Evolutionary conservation across 1,139 yeast genomes (phyloP), one percentile per base, ranked within the genome.

Genomic region (Candida sanyaensis): DNA sequence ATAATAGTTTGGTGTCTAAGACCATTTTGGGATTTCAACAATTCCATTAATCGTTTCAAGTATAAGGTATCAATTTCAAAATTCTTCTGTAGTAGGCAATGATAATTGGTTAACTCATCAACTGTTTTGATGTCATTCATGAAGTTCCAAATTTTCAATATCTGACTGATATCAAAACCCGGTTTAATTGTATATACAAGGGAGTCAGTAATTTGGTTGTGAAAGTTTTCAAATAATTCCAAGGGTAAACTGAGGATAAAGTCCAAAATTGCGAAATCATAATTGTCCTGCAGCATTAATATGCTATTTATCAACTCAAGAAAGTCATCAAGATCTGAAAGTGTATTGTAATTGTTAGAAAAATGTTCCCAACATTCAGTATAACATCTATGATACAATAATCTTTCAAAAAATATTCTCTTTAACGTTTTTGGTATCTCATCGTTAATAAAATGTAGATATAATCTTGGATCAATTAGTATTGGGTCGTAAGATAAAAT

Each of bases 251-350:
- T 32, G 10, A 47, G 17, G n/a, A 52, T 34, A 10, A 53, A 50
- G 12, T 52, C 54, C 13, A 50, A 44, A 9, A 47, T 29, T 30
- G 49, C 41, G 43, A 53, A 50, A 17, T 28, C 40, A 27, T 41
- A 41, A 29, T 41, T 44, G n/a, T 31, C 39, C 7, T 42, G 47
- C 11, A 33, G 37, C 5, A 12, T 4, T 24, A 50, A 23, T 41
- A 29, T 26, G 1, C 29, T 12, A n/a, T 41, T 23, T 4, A 46
- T 42, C 13, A 32, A 32, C 13, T 68, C 75, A 28, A 73, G 56
- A 32, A 65, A 59, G 5, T 70, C 77, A 50, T 74, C 78, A 17
- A 74, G 54, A 47, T 73, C 79, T 12, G 61, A 60, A 9, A 75
- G 58, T 5, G 75, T 63, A 13, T 66, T 57, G 23, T 60, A 48